Conservation (phyloP, 108 stramenopile species). For the Nitzschia sp. region DNA sequence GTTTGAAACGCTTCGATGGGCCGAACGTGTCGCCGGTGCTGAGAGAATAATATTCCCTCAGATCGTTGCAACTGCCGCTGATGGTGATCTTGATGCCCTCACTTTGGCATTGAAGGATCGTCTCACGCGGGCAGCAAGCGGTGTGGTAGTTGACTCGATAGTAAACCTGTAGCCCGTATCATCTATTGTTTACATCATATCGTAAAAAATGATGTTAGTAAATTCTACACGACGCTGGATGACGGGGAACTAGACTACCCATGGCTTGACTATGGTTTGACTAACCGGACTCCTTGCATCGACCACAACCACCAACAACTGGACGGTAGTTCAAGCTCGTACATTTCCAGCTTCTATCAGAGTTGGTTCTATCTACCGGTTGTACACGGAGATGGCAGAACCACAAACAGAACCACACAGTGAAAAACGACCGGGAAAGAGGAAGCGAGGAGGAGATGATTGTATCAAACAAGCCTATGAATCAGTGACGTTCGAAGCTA, state of each 20-base stretch:
- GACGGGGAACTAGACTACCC: too few species aligned
- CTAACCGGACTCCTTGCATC: too few species aligned
- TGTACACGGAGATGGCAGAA: neutral
- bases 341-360: too few species aligned
- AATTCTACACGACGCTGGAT: too few species aligned
- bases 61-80: slow-evolving; percentile 18
- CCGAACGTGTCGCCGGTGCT: slow-evolving; percentile 69
- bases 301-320: too few species aligned
- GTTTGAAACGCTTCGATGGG: slow-evolving; percentile 88
- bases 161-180: too few species aligned
- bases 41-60: slow-evolving; percentile 71
- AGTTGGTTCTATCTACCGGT: too few species aligned
- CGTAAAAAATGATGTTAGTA: too few species aligned
- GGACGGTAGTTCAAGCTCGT: too few species aligned
- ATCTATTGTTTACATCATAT: too few species aligned
- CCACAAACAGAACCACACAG: neutral
- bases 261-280: too few species aligned
- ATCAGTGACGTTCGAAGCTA: slow-evolving; percentile 10
- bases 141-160: slow-evolving; percentile 51
- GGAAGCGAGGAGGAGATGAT: slow-evolving; percentile 21
- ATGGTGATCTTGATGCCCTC: slow-evolving; percentile 45
- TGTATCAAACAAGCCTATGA: slow-evolving; percentile 13
- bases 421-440: slow-evolving; percentile 6
- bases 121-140: slow-evolving; percentile 84
- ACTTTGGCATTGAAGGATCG: slow-evolving; percentile 75